Evolutionary conservation across 2,329 filamentous ascomycete genomes (phyloP), one percentile per base, ranked within the genome.

Genomic region (Aspergillus sp.): DNA sequence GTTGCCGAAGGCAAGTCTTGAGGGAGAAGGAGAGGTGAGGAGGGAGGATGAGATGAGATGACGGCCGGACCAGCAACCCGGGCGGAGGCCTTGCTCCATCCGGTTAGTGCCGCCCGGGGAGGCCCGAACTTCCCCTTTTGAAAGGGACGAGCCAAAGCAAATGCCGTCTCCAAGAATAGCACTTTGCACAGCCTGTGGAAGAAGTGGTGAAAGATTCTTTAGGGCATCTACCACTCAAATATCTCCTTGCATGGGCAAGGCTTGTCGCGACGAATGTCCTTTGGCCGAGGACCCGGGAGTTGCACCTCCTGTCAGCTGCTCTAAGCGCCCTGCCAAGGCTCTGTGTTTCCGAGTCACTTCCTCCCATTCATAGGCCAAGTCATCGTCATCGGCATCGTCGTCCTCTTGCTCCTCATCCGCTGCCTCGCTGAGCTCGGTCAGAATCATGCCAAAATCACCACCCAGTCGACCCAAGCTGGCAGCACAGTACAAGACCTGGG

Each of bases 401-500:
- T 36, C 12, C 32, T 36, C 32, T 74, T 74, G 0, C 72, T 72
- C 32, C 5, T 69, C 70, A 2, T 63, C 69, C 19, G 41, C 21
- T 2, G 63, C 60, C 21, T 67, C 70, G 36, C 80, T 81, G 9
- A 89, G 69, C 39, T 87, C 70, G 0, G 92, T 91, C 60, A 98
- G 83, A 65, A 97, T 86, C 80, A 97, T 85, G 58, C 93, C 90
- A 76, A 99, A 99, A 74, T 99, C 95, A 1, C 91, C 93, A 2
- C 95, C 95, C 0, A 98, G 80, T 50, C 95, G 85, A 0, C 94
- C 94, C 52, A 99, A 80, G 77, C 93, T 97, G 49, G 92, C 91
- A 0, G 94, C 93, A 69, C 92, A 96, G 76, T 97, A 98, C 8
- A 98, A 80, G 0, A 97, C 91, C 74, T 98, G 94, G 0, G 93